Evolutionary conservation across 495 filamentous ascomycete genomes (phyloP), one percentile per base, ranked within the genome.

Genomic region (Neurospora pannonica): DNA sequence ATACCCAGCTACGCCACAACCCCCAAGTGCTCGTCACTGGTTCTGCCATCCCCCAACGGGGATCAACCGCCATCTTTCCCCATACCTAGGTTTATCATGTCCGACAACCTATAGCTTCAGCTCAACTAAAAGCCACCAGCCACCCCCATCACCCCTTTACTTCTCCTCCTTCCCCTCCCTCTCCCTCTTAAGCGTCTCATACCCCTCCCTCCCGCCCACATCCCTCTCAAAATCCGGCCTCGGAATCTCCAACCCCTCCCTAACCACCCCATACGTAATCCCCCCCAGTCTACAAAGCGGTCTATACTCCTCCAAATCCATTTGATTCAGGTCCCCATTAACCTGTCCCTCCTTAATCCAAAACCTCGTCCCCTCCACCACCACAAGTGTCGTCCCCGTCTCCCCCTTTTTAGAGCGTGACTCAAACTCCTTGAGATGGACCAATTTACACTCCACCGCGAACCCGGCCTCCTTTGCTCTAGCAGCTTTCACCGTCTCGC

Each of bases 331-430:
- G 19, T 92, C 90, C 79, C 93, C 88, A 76, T 97, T 91, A 8
- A 98, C 84, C 13, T 93, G 94, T 84, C 97, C 95, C 79, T 97
- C 94, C 69, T 95, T 83, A 13, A 90, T 94, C 93, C 94, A 97
- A 78, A 99, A 98, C 36, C 90, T 85, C 46, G 92, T 89, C 1
- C 95, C 95, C 84, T 99, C 94, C 10, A 98, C 85, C 70, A 97
- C 88, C 17, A 88, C 92, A 78, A 97, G 37, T 10, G 90, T 91
- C 0, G 92, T 88, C 1, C 90, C 90, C 84, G 89, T 92, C 84
- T 90, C 92, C 4, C 93, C n/a, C n/a, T n/a, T n/a, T n/a, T n/a
- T n/a, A n/a, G n/a, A n/a, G n/a, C n/a, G n/a, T n/a, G n/a, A n/a
- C n/a, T n/a, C 89, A 82, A 93, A 93, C 84, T 97, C 93, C 75